phyloP scores from a whole-genome alignment of 257 asterid species.

The Cynanchum wilfordii region DNA sequence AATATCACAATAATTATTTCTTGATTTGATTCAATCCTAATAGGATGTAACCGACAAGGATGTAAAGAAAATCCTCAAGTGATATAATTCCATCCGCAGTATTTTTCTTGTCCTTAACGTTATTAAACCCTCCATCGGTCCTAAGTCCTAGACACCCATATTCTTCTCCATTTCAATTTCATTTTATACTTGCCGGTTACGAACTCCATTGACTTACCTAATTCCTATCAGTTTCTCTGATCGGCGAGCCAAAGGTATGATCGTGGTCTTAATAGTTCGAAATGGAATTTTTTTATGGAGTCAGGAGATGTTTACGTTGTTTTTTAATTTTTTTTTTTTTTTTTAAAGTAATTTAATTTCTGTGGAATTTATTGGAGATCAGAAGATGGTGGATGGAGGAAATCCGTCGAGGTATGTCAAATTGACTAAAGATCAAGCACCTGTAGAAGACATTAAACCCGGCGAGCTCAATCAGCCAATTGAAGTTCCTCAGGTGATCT shows the following conservation, averaged over 20 bases:
- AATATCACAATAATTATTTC: no score
- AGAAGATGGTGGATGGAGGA: conserved; percentile 68
- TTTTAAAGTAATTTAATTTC: background rate
- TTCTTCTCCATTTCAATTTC: background rate
- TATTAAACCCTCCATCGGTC: background rate
- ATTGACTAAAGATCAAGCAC: conserved; percentile 76
- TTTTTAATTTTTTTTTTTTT: conserved; percentile 10
- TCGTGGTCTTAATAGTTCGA: background rate
- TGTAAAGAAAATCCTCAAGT: no score
- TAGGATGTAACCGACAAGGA: no score
- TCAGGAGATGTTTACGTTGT: conserved; percentile 1
- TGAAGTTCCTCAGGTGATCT: conserved; percentile 73
- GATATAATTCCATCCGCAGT: no score
- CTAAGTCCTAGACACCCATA: background rate
- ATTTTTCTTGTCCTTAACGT: background rate
- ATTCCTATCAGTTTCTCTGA: background rate
- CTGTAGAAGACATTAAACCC: conserved; percentile 76
- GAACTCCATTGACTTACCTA: background rate
- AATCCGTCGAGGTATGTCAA: conserved; percentile 83
- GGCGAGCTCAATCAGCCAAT: conserved; percentile 98
- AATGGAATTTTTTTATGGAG: background rate
- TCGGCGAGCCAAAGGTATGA: background rate
- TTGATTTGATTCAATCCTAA: no score
- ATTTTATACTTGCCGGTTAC: background rate
- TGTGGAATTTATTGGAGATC: conserved; percentile 10